Percentiles rank a stretch among this genome's conserved stretches.
Conservation (phyloP, 2,329 filamentous ascomycete genomes). For the Exserohilum turcica region DNA sequence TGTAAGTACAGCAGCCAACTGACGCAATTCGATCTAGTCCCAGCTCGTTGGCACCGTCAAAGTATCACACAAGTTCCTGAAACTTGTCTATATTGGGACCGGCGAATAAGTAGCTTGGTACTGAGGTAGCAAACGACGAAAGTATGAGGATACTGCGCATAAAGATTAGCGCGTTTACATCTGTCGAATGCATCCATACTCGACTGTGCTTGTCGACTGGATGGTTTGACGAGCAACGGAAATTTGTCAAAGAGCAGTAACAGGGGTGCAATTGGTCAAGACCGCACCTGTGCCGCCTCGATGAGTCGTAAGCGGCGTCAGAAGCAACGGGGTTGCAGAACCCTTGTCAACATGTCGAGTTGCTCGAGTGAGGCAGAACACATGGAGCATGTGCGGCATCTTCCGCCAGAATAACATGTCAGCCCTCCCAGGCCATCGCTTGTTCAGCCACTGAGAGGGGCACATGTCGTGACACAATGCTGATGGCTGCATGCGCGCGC, state of each 20-base stretch:
- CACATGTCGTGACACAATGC: background rate
- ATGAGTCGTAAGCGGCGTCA: background rate
- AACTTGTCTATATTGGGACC: background rate
- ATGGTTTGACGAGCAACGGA: background rate
- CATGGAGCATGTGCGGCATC: background rate
- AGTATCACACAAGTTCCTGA: background rate
- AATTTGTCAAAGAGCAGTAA: background rate
- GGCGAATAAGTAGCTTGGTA: background rate
- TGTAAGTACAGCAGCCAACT: background rate
- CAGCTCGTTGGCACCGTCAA: background rate
- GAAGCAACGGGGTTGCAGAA: background rate
- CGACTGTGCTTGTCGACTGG: background rate
- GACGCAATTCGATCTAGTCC: background rate
- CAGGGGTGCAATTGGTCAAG: too few relatives aligned
- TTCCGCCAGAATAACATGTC: background rate
- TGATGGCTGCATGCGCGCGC: constrained; percentile 11
- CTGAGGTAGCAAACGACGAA: background rate
- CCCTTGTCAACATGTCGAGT: background rate
- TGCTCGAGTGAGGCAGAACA: background rate
- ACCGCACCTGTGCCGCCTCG: background rate
- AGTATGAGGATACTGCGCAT: background rate
- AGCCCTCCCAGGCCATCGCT: background rate
- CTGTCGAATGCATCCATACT: background rate
- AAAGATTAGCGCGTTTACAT: background rate
- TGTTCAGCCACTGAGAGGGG: background rate